Evolutionary conservation across 371 early-diverging fungal species (phyloP), one percentile per base, ranked within the genome.

Genomic region (Cokeromyces recurvatus): DNA sequence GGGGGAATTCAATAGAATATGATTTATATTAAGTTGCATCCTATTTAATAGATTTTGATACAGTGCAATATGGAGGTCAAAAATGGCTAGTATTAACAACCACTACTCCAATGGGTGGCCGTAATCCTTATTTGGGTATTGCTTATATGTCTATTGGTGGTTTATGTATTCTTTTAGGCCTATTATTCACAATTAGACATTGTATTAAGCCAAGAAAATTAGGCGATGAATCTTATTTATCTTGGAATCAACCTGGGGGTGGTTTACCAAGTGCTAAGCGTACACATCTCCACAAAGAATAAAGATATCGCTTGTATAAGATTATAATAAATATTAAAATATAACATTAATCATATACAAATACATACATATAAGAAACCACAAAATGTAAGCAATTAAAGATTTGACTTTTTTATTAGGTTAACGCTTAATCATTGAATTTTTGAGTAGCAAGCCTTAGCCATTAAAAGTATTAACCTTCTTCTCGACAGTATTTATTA

Each of bases 61-160:
- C 90, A 9, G 64, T 67, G 14, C 67, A 76, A 38, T 97, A 87
- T 65, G 87, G 87, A 22, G 97, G 97, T 29, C 91, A 91, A 11
- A 98, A 98, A 66, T 87, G 92, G 37, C 59, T 98, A 15, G 94
- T 97, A 19, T 71, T 97, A 35, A 87, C 94, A 2, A 91, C 94
- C 4, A 87, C 85, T 8, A 92, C 95, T 21, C 81, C 91, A 23
- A 69, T 98, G 49, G 98, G 98, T 32, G 96, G 95, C 3, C 87
- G 92, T 41, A 98, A 97, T 62, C 87, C 94, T 1, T 95, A 93
- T 71, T 67, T 98, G 37, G 97, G 97, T 5, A 79, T 87, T 38
- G 91, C 97, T 0, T 98, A 96, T 70, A 81, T 98, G 45, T 81
- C 85, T 14, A 86, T 93, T 23, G 97, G 96, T 17, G 81, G 70